Evolutionary conservation across 768 basidiomycete species (phyloP).

Genomic region (Suillus spraguei): DNA sequence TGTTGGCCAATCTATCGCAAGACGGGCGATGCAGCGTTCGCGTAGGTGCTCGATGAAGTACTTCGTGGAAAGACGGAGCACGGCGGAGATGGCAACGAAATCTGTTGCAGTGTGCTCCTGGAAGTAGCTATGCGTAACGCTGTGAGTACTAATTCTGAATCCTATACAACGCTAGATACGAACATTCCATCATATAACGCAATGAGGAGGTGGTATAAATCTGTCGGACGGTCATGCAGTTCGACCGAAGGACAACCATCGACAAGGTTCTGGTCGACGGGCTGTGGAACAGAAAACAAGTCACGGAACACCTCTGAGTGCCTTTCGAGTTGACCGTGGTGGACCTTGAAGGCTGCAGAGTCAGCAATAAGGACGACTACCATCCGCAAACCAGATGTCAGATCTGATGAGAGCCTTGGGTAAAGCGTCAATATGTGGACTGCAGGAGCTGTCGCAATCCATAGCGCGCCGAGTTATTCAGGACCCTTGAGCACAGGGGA

Average conservation of each 20-base stretch:
- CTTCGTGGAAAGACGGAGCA: constrained; percentile 73
- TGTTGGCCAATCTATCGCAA: constrained; percentile 66
- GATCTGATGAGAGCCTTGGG: constrained; percentile 40
- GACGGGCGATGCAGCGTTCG: constrained; percentile 56
- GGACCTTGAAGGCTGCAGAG: constrained; percentile 68
- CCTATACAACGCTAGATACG: constrained; percentile 27
- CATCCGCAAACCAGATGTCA: constrained; percentile 76
- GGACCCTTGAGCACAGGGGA: neutral
- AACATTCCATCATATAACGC: constrained; percentile 81
- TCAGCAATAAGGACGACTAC: constrained; percentile 69
- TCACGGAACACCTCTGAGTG: constrained; percentile 80
- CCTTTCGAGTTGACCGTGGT: constrained; percentile 70
- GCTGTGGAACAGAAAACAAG: constrained; percentile 67
- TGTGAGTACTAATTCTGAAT: constrained; percentile 7
- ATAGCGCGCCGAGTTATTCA: neutral
- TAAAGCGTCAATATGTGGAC: neutral
- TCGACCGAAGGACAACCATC: constrained; percentile 64
- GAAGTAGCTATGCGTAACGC: constrained; percentile 52
- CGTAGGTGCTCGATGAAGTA: constrained; percentile 75
- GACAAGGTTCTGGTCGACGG: constrained; percentile 46
- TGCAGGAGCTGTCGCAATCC: constrained; percentile 4
- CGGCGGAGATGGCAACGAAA: constrained; percentile 61
- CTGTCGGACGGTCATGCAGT: constrained; percentile 65
- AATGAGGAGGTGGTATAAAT: constrained; percentile 64
- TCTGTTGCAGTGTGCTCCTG: constrained; percentile 47